Conservation (phyloP, 306 rosid species). For the Medicago arabica region DNA sequence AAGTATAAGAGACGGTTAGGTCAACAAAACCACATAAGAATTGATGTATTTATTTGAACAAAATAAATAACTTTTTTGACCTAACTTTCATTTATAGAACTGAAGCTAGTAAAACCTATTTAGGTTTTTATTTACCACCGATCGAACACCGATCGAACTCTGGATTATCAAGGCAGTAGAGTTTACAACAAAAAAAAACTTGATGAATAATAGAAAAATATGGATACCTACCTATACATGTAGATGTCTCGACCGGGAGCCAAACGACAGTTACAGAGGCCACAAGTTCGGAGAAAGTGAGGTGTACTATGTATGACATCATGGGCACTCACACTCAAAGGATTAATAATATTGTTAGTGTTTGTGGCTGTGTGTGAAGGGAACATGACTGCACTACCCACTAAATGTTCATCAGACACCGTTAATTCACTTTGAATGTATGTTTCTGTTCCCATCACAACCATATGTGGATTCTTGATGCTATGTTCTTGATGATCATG, state of each 20-base stretch:
- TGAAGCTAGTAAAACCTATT: no score
- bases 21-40: no score
- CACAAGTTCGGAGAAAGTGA: constrained; percentile 75
- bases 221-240: constrained; percentile 69
- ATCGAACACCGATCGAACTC: no score
- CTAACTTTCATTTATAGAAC: no score
- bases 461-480: constrained; percentile 33
- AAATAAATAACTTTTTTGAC: no score
- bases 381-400: constrained; percentile 2
- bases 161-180: no score
- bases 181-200: no score
- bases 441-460: background rate
- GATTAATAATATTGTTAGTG: constrained; percentile 3
- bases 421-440: background rate
- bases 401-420: constrained; percentile 1
- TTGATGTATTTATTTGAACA: no score
- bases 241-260: constrained; percentile 82
- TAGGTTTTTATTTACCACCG: no score
- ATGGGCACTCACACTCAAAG: background rate
- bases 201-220: background rate
- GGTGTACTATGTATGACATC: constrained; percentile 43
- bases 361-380: constrained; percentile 51
- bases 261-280: constrained; percentile 66
- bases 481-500: background rate
- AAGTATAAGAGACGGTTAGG: no score